Evolutionary conservation across 2,329 filamentous ascomycete species (phyloP), one percentile per base, ranked within the genome.

Genomic region (Alternaria arborescens): DNA sequence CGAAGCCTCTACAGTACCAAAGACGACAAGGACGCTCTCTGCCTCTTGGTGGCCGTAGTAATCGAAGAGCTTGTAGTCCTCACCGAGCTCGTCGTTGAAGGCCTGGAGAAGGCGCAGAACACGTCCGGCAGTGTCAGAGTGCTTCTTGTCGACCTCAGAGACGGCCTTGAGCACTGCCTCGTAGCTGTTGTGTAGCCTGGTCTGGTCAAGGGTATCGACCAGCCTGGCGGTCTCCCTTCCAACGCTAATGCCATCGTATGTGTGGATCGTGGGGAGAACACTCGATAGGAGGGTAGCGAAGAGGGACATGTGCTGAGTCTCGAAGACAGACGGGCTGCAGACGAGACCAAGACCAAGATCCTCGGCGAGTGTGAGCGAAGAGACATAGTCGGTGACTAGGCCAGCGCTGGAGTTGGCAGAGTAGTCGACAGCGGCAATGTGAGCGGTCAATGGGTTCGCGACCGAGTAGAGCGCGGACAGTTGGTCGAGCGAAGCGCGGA

Each of bases 251-350:
- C 93, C 94, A 75, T 97, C 93, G 75, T 95, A 97, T 68, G 93
- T 88, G 78, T 97, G 93, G 28, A 97, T 85, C 0, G 91, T 92
- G n/a, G 93, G 93, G 28, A 94, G 78, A 14, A 95, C 82, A 46
- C 87, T 89, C 20, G 93, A 91, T 62, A 97, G 83, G 24, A 97
- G 82, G 4, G 93, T 97, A 1, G 93, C 88, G 71, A 97, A 89
- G n/a, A 97, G 82, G 8, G 93, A 87, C 91, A 97, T 97, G 82
- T 99, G 95, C 84, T 99, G 95, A 50, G 91, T 86, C 82, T 99
- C 95, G 70, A 96, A 94, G 30, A 91, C 89, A 30, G 93, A 97
- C 54, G 88, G 88, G 77, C 93, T 97, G 66, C 91, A 87, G 47
- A 99, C 88, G 42, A 99, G 85, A 47, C 90, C 94, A 28, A 98